These are phyloP conservation scores for Apophysomyces sp. DNA, from an alignment of 371 early-diverging fungal genomes.

Conservation along the genomic window DNA sequence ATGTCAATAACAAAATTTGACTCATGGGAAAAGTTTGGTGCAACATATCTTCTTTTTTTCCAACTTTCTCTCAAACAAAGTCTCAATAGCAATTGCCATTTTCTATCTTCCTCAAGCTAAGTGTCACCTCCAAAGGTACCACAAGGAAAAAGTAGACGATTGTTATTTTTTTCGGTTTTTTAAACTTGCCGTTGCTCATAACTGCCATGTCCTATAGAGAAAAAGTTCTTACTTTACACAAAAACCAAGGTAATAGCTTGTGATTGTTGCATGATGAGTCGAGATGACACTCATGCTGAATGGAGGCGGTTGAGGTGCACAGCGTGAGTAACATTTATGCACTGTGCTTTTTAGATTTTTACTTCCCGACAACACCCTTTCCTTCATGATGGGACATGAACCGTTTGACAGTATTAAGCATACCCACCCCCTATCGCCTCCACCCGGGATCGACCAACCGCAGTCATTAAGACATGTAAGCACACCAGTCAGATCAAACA, in stretches of 20 bases:
- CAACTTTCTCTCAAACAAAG: too few species aligned
- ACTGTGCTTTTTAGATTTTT: neutral
- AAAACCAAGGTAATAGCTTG: neutral
- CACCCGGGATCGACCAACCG: neutral
- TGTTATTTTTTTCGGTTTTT: slow-evolving; percentile 1
- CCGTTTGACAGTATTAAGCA: neutral
- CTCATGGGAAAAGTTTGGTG: neutral
- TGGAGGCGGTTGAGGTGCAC: neutral
- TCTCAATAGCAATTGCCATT: neutral
- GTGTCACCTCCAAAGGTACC: neutral
- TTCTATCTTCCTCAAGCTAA: neutral
- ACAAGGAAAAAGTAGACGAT: neutral
- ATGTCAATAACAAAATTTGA: neutral
- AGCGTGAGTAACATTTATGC: slow-evolving; percentile 4
- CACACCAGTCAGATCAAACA: neutral
- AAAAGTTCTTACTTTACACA: neutral
- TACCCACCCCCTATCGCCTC: neutral
- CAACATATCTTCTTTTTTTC: neutral
- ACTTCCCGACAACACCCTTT: neutral
- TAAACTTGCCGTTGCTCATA: neutral
- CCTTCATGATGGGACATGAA: neutral
- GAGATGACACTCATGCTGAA: neutral
- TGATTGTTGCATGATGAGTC: neutral
- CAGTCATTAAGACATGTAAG: neutral
- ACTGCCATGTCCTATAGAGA: neutral